These are phyloP conservation scores for Poronia punctata DNA, from an alignment of 495 filamentous ascomycete species.

Conservation along the genomic window DNA sequence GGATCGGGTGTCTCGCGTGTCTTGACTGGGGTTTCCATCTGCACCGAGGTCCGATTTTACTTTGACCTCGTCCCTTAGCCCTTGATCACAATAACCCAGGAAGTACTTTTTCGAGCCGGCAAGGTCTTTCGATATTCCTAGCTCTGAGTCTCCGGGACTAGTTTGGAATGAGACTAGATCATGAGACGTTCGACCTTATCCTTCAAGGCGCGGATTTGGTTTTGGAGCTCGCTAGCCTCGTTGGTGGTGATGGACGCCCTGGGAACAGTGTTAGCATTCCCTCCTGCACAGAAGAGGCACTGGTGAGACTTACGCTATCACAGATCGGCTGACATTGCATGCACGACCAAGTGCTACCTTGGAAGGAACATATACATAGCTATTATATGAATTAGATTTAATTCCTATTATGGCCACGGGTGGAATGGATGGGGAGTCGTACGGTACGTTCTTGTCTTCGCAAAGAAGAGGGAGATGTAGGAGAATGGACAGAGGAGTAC, in stretches of 20 bases:
- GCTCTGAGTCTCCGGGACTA: no score
- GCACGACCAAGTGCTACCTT: conserved; percentile 73
- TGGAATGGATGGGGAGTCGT: conserved; percentile 71
- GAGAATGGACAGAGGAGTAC: conserved; percentile 77
- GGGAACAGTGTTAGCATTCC: background rate
- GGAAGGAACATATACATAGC: conserved; percentile 50
- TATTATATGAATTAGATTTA: conserved; percentile 31
- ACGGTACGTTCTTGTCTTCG: conserved; percentile 72
- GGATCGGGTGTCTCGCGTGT: no score
- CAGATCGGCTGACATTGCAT: conserved; percentile 76
- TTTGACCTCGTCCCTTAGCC: no score
- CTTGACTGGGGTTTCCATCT: no score
- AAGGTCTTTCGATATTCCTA: no score
- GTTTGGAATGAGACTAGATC: no score
- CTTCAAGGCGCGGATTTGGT: conserved; percentile 78
- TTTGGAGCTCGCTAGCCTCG: conserved; percentile 80
- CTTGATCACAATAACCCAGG: no score
- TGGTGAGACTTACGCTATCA: conserved; percentile 47
- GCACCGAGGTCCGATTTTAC: no score
- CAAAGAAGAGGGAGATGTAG: conserved; percentile 85
- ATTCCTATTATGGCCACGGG: conserved; percentile 1
- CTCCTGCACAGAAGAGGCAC: background rate
- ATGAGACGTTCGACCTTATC: conserved; percentile 94
- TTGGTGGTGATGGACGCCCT: conserved; percentile 78
- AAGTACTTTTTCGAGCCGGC: no score